Evolutionary conservation across 768 basidiomycete genomes (phyloP), one percentile per base, ranked within the genome.

Genomic region (Calocera viscosa): DNA sequence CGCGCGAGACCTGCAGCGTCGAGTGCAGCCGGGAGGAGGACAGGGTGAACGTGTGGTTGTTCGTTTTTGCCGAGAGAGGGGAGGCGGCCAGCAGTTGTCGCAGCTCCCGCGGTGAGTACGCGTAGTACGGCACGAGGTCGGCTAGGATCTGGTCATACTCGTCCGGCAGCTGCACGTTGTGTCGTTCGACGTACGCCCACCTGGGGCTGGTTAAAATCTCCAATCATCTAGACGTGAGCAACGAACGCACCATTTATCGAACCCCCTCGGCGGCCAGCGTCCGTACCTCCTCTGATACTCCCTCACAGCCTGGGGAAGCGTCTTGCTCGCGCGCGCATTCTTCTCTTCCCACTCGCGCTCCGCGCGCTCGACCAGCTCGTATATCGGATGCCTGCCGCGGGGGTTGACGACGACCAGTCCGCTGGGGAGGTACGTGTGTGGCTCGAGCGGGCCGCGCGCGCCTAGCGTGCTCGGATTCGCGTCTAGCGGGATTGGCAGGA

Each of bases 141-240:
- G 67, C 71, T 68, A 74, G 69, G 65, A 84, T 83, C 66, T 81
- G 79, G 70, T 84, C 82, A 70, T 83, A 84, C 68, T 83, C 83
- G 70, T 84, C 83, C 8, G 80, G 79, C 7, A 84, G 75, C 65
- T 79, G 79, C 22, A 84, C 79, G 40, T 80, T 74, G 70, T 83
- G 72, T 35, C 76, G 69, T 49, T 77, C 68, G 30, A 79, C 79
- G 71, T 82, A 84, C 7, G 73, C 69, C 82, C 82, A 83, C 80
- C 81, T 74, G 34, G n/a, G 73, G 49, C 14, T 53, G 1, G 16
- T 63, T 14, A 26, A 12, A 19, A 16, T 19, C 34, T 19, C 12
- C 2, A 33, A 60, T 2, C 53, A 33, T 64, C 14, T 2, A 41
- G 30, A 17, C 19, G 2, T 22, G 30, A 30, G 24, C 12, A 17